Conservation (phyloP, 495 filamentous ascomycete species). For the Aspergillus biplanus region DNA sequence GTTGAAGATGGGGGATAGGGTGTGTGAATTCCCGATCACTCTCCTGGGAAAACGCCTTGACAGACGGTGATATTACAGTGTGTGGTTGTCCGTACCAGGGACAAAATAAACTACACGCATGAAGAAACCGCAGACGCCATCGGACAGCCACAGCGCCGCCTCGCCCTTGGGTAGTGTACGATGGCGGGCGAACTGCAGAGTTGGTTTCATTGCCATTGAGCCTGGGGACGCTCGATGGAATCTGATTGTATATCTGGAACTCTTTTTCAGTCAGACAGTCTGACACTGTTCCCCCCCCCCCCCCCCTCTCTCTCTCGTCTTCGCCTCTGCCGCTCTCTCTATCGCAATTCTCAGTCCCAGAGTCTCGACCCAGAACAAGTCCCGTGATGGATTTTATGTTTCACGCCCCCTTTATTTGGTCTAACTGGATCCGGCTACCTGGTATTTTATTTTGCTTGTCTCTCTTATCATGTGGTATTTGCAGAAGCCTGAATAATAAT, state of each 20-base stretch:
- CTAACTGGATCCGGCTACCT: background rate
- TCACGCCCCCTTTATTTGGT: background rate
- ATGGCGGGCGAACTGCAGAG: constrained; percentile 1
- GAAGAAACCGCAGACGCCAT: constrained; percentile 2
- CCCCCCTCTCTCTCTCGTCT: too few relatives aligned
- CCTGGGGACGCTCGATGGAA: background rate
- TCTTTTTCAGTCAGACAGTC: background rate
- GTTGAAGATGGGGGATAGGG: too few relatives aligned
- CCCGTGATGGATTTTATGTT: constrained; percentile 2
- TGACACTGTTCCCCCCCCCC: too few relatives aligned
- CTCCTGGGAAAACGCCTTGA: too few relatives aligned
- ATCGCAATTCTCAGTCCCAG: background rate
- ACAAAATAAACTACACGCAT: constrained; percentile 6
- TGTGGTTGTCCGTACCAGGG: background rate
- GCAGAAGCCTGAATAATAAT: too few relatives aligned
- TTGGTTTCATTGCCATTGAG: background rate
- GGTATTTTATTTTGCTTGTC: constrained; percentile 3
- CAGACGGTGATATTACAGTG: too few relatives aligned
- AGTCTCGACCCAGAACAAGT: background rate
- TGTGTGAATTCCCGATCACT: too few relatives aligned
- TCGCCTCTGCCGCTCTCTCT: too few relatives aligned
- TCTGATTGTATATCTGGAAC: background rate
- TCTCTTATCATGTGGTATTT: background rate
- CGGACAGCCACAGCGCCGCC: constrained; percentile 2
- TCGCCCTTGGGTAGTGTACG: background rate